These are phyloP conservation scores for Entophlyctis luteolus DNA, from an alignment of 192 early-diverging fungal genomes.

Conservation along the genomic window DNA sequence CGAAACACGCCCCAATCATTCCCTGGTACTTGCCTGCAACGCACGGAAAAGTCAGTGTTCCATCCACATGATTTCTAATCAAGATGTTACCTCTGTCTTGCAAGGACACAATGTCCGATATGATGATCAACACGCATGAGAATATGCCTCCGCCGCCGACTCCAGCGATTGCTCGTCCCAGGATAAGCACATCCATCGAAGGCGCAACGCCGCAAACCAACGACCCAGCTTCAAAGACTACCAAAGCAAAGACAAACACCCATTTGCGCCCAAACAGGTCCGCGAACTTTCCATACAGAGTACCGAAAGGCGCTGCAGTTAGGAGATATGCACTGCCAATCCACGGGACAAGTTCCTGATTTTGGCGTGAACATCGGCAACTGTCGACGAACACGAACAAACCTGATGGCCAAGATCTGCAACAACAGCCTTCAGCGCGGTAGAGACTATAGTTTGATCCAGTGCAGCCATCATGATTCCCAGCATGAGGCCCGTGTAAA, in stretches of 20 bases:
- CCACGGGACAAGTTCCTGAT: constrained; percentile 70
- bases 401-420: constrained; percentile 62
- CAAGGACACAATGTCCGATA: constrained; percentile 9
- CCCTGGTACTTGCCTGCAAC: constrained; percentile 66
- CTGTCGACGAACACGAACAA: too few species aligned
- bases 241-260: constrained; percentile 29
- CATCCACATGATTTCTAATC: background rate
- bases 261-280: constrained; percentile 84
- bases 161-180: constrained; percentile 49
- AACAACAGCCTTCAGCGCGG: constrained; percentile 66
- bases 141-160: constrained; percentile 8
- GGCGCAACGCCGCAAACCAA: constrained; percentile 22
- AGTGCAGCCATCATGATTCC: constrained; percentile 34
- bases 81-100: constrained; percentile 58
- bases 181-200: constrained; percentile 49
- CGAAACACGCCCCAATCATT: constrained; percentile 68
- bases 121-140: background rate
- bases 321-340: constrained; percentile 30
- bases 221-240: constrained; percentile 26
- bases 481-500: constrained; percentile 8
- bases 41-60: too few species aligned
- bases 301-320: constrained; percentile 7
- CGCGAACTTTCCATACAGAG: constrained; percentile 70
- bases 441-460: constrained; percentile 81
- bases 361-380: too few species aligned